phyloP scores from a whole-genome alignment of 768 basidiomycete genomes.

The Kwoniella dendrophila region DNA sequence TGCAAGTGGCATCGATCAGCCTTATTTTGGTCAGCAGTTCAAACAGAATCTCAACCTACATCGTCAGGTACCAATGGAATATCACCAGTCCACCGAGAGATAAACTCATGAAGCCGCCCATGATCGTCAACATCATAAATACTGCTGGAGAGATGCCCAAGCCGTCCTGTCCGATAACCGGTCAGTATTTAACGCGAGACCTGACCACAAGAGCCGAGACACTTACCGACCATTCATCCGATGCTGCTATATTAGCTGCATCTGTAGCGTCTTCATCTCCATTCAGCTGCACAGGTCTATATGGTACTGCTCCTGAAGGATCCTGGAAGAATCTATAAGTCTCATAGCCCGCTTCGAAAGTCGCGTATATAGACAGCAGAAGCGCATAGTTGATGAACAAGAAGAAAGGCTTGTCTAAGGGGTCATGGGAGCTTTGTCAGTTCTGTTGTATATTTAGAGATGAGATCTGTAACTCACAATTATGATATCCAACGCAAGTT shows the following conservation, averaged over 20 bases:
- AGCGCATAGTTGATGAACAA: constrained; percentile 51
- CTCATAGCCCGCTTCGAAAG: constrained; percentile 40
- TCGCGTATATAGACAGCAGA: constrained; percentile 36
- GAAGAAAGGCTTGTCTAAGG: constrained; percentile 53
- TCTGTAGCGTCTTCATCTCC: background rate
- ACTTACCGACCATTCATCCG: constrained; percentile 8
- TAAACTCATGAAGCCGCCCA: constrained; percentile 40
- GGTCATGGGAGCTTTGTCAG: too few relatives aligned
- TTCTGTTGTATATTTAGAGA: constrained; percentile 4
- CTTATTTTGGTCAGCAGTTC: background rate
- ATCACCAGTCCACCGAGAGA: constrained; percentile 42
- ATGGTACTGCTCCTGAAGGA: constrained; percentile 21
- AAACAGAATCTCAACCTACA: constrained; percentile 34
- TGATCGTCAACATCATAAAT: constrained; percentile 39
- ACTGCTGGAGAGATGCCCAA: constrained; percentile 40
- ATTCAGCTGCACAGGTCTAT: constrained; percentile 10
- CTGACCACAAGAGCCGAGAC: too few relatives aligned
- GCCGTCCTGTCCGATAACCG: constrained; percentile 9
- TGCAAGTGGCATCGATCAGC: constrained; percentile 6
- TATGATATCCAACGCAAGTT: constrained; percentile 50
- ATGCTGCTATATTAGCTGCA: constrained; percentile 1
- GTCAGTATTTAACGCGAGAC: background rate
- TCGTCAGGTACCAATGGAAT: constrained; percentile 48
- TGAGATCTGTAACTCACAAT: constrained; percentile 30
- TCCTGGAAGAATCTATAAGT: constrained; percentile 33